phyloP scores from a whole-genome alignment of 2,329 filamentous ascomycete species.

The Incumbomyces delicatus region DNA sequence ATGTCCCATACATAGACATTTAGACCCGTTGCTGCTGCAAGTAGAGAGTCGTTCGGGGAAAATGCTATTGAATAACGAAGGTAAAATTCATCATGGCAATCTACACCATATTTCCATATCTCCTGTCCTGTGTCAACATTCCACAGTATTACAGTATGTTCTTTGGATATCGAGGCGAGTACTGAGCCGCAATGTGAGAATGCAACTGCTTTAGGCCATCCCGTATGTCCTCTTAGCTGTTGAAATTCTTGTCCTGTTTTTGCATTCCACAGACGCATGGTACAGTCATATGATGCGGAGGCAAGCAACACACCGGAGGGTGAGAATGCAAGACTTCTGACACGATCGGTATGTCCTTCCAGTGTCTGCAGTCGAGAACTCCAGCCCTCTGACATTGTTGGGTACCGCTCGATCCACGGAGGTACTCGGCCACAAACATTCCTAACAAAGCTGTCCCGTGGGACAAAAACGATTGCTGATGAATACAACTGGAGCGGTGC shows the following conservation, averaged over 20 bases:
- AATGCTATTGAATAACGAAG: slow-evolving; percentile 16
- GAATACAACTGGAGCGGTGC: slow-evolving; percentile 29
- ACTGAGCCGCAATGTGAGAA: slow-evolving; percentile 23
- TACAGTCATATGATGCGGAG: slow-evolving; percentile 14
- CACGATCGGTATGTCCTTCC: slow-evolving; percentile 12
- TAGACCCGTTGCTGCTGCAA: slow-evolving; percentile 10
- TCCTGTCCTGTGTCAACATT: slow-evolving; percentile 14
- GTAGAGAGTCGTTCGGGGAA: slow-evolving; percentile 16
- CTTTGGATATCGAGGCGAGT: slow-evolving; percentile 21
- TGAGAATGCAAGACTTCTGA: slow-evolving; percentile 16
- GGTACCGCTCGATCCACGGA: slow-evolving; percentile 10
- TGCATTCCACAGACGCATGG: slow-evolving; percentile 16
- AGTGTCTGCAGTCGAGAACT: slow-evolving; percentile 19
- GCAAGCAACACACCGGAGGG: slow-evolving; percentile 16
- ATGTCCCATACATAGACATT: no score
- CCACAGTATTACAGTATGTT: slow-evolving; percentile 23
- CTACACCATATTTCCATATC: slow-evolving; percentile 12
- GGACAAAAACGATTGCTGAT: slow-evolving; percentile 26
- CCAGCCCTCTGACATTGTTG: slow-evolving; percentile 11
- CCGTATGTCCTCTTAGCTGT: slow-evolving; percentile 19
- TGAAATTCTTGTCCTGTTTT: slow-evolving; percentile 9
- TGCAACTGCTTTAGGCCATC: slow-evolving; percentile 15
- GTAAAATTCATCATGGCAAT: no score
- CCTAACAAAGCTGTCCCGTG: slow-evolving; percentile 21
- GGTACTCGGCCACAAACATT: slow-evolving; percentile 18